These are phyloP conservation scores for Alloteropsis angusta DNA, from an alignment of 202 grass and related monocot genomes.

Conservation along the genomic window DNA sequence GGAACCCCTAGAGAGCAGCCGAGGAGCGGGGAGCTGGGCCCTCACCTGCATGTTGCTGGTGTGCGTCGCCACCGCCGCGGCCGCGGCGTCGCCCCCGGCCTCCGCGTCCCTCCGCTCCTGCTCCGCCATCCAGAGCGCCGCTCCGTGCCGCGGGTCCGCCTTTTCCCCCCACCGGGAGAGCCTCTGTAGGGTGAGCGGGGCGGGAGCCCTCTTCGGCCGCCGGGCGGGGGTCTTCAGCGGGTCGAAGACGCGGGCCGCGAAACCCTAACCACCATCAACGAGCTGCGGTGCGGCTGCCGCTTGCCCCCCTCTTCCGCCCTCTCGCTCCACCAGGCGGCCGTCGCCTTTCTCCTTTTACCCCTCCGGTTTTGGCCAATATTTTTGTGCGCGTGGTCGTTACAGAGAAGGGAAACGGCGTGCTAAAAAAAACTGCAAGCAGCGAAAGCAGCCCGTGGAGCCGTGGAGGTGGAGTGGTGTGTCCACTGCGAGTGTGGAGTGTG, in stretches of 20 bases:
- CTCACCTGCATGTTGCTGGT: conserved; percentile 43
- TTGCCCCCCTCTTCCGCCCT: not conserved
- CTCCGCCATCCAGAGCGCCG: conserved; percentile 26
- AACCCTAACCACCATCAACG: conserved; percentile 83
- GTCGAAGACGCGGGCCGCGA: conserved; percentile 19
- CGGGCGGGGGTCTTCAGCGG: not conserved
- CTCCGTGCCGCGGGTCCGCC: not conserved
- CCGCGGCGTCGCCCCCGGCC: not conserved
- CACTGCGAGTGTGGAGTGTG: too few relatives aligned
- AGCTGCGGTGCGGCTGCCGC: conserved; percentile 17
- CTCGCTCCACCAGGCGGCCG: conserved; percentile 1
- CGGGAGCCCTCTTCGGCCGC: not conserved
- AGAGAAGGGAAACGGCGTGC: not conserved
- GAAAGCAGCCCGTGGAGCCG: not conserved
- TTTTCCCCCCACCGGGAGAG: not conserved
- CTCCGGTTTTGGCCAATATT: conserved; percentile 28
- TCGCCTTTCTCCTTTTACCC: conserved; percentile 30
- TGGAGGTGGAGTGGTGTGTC: not conserved
- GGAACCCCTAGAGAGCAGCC: conserved; percentile 16
- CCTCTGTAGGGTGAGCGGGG: not conserved
- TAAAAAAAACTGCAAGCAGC: not conserved
- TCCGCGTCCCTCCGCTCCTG: conserved; percentile 33
- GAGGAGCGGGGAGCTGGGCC: conserved; percentile 1
- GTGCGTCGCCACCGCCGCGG: conserved; percentile 15
- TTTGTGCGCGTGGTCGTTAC: conserved; percentile 9